Conservation (phyloP, 108 stramenopile species). For the Chaetoceros muelleri region DNA sequence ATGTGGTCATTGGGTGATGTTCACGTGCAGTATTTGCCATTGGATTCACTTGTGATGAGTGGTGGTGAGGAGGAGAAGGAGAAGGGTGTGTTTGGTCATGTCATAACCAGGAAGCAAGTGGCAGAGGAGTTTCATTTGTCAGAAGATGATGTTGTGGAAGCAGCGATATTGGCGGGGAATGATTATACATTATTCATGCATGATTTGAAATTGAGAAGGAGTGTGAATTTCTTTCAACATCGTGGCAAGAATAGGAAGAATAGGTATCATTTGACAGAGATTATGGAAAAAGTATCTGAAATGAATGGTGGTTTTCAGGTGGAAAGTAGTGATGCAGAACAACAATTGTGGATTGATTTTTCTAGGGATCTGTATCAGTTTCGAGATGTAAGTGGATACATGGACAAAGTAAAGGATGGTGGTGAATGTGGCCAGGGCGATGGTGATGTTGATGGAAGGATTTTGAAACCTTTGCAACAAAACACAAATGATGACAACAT, state of each 20-base stretch:
- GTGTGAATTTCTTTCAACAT: neutral
- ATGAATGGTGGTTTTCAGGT: neutral
- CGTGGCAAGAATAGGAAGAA: too few species aligned
- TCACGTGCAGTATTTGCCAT: slow-evolving; percentile 10
- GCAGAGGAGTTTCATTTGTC: slow-evolving; percentile 26
- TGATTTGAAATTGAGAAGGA: neutral
- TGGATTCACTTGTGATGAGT: slow-evolving; percentile 5
- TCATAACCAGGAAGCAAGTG: slow-evolving; percentile 15
- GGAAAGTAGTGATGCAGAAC: neutral
- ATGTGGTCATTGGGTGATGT: slow-evolving; percentile 8
- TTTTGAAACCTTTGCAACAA: too few species aligned
- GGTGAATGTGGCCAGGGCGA: neutral
- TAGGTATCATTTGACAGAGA: neutral
- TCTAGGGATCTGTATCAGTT: neutral
- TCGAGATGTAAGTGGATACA: neutral
- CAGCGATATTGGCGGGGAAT: slow-evolving; percentile 56
- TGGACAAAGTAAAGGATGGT: neutral
- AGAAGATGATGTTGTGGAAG: slow-evolving; percentile 35
- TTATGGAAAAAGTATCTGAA: neutral
- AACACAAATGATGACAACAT: neutral
- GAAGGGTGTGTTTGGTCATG: slow-evolving; percentile 2
- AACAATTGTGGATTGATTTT: neutral
- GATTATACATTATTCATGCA: slow-evolving; percentile 29
- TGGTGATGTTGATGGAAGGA: neutral
- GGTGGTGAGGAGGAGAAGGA: slow-evolving; percentile 4